Evolutionary conservation across 352 stramenopile genomes (phyloP).

Genomic region (Pythium scleroteichum): DNA sequence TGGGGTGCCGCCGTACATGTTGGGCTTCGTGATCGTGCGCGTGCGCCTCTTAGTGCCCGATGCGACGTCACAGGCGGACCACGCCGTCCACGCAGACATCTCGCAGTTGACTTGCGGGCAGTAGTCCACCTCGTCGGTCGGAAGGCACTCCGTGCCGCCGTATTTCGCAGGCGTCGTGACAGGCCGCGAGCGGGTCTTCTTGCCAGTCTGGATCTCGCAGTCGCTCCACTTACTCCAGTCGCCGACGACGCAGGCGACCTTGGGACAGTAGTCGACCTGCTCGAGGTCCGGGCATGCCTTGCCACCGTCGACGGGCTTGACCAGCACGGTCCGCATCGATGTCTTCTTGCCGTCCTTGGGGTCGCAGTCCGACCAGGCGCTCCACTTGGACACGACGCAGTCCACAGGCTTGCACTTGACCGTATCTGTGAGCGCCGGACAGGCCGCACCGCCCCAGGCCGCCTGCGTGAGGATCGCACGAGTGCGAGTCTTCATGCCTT

Average conservation of each 20-base stretch:
- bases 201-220: slow-evolving; percentile 34
- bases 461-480: slow-evolving; percentile 37
- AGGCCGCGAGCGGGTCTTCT: slow-evolving; percentile 41
- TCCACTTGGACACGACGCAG: slow-evolving; percentile 21
- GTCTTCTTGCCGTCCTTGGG: slow-evolving; percentile 19
- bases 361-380: slow-evolving; percentile 28
- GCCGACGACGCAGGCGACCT: slow-evolving; percentile 52
- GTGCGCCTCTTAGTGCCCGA: slow-evolving; percentile 35
- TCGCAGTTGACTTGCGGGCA: slow-evolving; percentile 53
- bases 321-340: slow-evolving; percentile 16
- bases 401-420: slow-evolving; percentile 42
- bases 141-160: slow-evolving; percentile 44
- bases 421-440: slow-evolving; percentile 41
- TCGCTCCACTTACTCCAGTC: slow-evolving; percentile 47
- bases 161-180: slow-evolving; percentile 50
- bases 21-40: slow-evolving; percentile 31
- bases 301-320: slow-evolving; percentile 39
- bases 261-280: slow-evolving; percentile 36
- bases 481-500: slow-evolving; percentile 38
- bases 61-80: slow-evolving; percentile 41
- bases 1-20: slow-evolving; percentile 41
- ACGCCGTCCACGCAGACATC: slow-evolving; percentile 42
- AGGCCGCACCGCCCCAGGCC: slow-evolving; percentile 33
- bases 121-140: slow-evolving; percentile 31
- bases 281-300: slow-evolving; percentile 34